Evolutionary conservation across 2,329 filamentous ascomycete genomes (phyloP), one percentile per base, ranked within the genome.

Genomic region (Aspergillus oerlinghausenensis): DNA sequence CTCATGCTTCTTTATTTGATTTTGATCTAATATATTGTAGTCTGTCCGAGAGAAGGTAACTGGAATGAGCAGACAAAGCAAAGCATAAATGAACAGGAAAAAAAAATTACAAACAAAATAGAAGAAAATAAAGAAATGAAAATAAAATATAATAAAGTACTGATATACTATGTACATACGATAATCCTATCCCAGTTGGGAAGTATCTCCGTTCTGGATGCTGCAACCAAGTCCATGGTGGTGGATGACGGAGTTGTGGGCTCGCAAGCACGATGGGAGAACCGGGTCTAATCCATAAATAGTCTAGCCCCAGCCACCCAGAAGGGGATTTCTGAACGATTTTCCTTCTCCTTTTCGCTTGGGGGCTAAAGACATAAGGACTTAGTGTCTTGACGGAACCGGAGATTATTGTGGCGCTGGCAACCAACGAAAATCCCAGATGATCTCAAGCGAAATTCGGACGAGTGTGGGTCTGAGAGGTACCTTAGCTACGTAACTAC

Each of bases 361-460:
- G 57, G 61, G 59, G 57, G 63, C 57, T 57, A 63, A 58, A 55
- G 45, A 40, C 49, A 17, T 23, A 29, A 29, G 25, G 35, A 47
- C 52, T 57, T 62, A 60, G 55, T 51, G 53, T 38, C 40, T 28
- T 59, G 60, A 57, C 57, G 54, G 54, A 61, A 57, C 61, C 64
- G 64, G 64, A 66, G 63, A 65, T 66, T 66, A 64, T 65, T 59
- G 57, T 65, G 60, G 61, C 54, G 55, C 52, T 57, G 58, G 49
- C 54, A 54, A 50, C 59, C 58, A 60, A 60, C 55, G 43, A 60
- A 54, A 56, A 49, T 26, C 21, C 43, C 32, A 38, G 14, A 47
- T 6, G 23, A 23, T 26, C 25, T 25, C 25, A 38, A 47, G 32
- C 32, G 17, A 35, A 50, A 38, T 50, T 32, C 25, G 23, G 23